phyloP scores from a whole-genome alignment of 2,329 filamentous ascomycete species.

The Aureobasidium sp. region DNA sequence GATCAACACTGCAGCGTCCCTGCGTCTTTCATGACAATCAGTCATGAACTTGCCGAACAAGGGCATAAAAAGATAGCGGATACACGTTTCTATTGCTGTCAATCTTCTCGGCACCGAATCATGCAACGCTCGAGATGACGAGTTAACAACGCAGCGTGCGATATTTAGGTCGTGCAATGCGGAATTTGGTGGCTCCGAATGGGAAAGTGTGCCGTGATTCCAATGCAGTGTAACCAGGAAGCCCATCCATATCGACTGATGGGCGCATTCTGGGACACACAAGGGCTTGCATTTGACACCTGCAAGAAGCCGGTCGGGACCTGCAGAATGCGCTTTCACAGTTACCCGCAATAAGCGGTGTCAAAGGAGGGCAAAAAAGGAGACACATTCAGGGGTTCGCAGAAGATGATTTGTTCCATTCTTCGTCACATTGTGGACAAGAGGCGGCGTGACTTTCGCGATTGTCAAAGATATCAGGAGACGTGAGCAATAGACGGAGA shows the following conservation, averaged over 20 bases:
- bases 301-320: slow-evolving; percentile 3
- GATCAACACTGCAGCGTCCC: too few relatives aligned
- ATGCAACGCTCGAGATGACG: neutral
- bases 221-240: slow-evolving; percentile 2
- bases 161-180: neutral
- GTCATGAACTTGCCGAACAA: too few relatives aligned
- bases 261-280: neutral
- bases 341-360: neutral
- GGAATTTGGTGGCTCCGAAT: slow-evolving; percentile 3
- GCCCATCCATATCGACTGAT: slow-evolving; percentile 2
- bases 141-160: neutral
- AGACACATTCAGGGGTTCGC: neutral
- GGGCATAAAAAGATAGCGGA: too few relatives aligned
- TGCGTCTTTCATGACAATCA: too few relatives aligned
- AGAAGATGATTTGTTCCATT: neutral
- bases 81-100: too few relatives aligned
- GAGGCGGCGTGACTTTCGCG: too few relatives aligned
- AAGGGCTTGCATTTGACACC: slow-evolving; percentile 16
- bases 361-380: neutral
- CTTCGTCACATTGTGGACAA: too few relatives aligned
- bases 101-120: too few relatives aligned
- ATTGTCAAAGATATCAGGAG: slow-evolving; percentile 3
- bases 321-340: slow-evolving; percentile 4
- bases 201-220: slow-evolving; percentile 1
- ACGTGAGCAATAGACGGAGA: neutral